Evolutionary conservation across 1,284 basidiomycete species (phyloP), one percentile per base, ranked within the genome.

Genomic region (Ustilago esculenta): DNA sequence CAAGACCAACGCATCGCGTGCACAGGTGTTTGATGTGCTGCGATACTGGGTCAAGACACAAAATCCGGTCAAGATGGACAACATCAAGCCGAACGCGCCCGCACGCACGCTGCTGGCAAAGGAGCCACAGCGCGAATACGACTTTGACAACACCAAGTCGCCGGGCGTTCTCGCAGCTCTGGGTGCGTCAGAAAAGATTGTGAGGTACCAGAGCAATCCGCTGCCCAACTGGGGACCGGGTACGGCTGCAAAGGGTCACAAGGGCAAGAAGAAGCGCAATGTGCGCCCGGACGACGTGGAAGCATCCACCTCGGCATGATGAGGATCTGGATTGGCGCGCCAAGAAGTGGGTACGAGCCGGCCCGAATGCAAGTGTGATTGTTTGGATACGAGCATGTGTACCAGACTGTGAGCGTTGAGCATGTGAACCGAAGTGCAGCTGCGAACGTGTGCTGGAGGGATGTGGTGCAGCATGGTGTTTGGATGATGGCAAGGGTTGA

Each of bases 161-260:
- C 48, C 50, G 23, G 56, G 54, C 27, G 59, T 77, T 18, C 27
- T 67, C 18, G 35, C 27, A n/a, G 59, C 48, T 12, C 47, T 63
- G 39, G 64, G 64, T 5, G 48, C 55, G 21, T 34, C 49, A 4
- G 59, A 66, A 32, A 72, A 65, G 41, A 18, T 60, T 20, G 35
- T 88, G 0, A 87, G 92, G 43, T 98, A 98, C 83, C 95, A 96
- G 83, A 86, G 88, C 73, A 98, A 97, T 81, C 95, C 95, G 3
- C 86, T 88, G 34, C 87, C 90, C 2, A 88, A 96, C 80, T 98
- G 95, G 95, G 95, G 95, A 0, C 95, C 95, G 0, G 82, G 82
- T 5, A 78, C 76, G 5, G 80, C 80, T 3, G 80, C 80, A 15
- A 75, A 74, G 54, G 75, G 75, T 2, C 75, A 76, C 29, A 66